Conservation (phyloP, 2,329 filamentous ascomycete species). For the Leptodontidium sp. region DNA sequence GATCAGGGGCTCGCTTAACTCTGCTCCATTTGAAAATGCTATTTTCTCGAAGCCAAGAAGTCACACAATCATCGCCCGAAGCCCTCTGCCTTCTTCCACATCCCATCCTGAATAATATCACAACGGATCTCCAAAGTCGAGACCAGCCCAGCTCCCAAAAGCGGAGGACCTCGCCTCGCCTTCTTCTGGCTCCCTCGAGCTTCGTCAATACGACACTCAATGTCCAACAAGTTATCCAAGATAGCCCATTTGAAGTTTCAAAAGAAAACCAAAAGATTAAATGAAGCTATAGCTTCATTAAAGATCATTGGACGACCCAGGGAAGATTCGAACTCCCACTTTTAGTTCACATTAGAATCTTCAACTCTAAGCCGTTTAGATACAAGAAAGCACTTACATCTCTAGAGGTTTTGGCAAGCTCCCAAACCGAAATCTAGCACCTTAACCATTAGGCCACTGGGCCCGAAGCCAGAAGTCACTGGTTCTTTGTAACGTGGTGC, state of each 20-base stretch:
- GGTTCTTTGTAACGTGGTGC: not conserved
- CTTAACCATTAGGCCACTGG: slow-evolving; percentile 34
- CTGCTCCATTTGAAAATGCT: not conserved
- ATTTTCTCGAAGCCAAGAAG: not conserved
- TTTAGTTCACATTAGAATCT: not conserved
- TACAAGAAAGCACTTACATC: slow-evolving; percentile 28
- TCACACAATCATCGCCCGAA: no score
- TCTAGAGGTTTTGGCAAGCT: slow-evolving; percentile 31
- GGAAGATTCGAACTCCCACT: slow-evolving; percentile 34
- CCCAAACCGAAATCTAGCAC: slow-evolving; percentile 42
- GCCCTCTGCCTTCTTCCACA: no score
- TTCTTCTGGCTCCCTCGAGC: not conserved
- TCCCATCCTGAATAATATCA: no score
- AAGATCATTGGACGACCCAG: slow-evolving; percentile 32
- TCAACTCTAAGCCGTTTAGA: not conserved
- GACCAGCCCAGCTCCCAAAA: not conserved
- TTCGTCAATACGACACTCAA: not conserved
- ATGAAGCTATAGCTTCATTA: slow-evolving; percentile 11
- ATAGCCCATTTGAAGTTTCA: not conserved
- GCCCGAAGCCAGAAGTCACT: not conserved
- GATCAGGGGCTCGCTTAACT: not conserved
- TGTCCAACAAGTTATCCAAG: not conserved
- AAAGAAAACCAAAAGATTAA: not conserved
- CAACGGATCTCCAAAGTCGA: no score
- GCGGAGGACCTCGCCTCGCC: not conserved